A percentile compares a stretch with the other conserved stretches of the same genome.
These are phyloP conservation scores for Cyberlindnera misumaiensis DNA, from an alignment of 805 yeast species.

Conservation along the genomic window DNA sequence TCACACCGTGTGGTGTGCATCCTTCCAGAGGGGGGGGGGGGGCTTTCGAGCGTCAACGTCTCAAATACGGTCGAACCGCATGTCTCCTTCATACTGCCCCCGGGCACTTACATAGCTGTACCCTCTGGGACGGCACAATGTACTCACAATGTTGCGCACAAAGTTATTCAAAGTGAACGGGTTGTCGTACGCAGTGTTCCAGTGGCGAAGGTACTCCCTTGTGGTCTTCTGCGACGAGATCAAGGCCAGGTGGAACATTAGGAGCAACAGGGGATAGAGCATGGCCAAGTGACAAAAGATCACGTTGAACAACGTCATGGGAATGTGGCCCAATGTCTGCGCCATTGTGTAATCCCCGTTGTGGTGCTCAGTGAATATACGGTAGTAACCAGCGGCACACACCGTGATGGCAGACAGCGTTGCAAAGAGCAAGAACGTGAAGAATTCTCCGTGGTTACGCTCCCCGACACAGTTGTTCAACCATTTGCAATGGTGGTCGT, in stretches of 20 bases:
- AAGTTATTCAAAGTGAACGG: slow-evolving; percentile 31
- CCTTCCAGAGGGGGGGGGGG: no score
- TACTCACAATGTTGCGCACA: slow-evolving; percentile 25
- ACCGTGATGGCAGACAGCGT: slow-evolving; percentile 26
- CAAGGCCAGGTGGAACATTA: slow-evolving; percentile 48
- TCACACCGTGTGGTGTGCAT: no score
- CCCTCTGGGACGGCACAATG: slow-evolving; percentile 35
- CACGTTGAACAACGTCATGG: slow-evolving; percentile 45
- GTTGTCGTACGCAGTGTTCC: slow-evolving; percentile 25
- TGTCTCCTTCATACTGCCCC: slow-evolving; percentile 30
- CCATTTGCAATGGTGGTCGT: slow-evolving; percentile 43
- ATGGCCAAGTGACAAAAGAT: slow-evolving; percentile 39
- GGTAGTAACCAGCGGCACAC: slow-evolving; percentile 27
- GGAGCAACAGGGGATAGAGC: slow-evolving; percentile 50
- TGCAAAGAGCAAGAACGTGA: slow-evolving; percentile 39
- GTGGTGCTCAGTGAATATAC: slow-evolving; percentile 18
- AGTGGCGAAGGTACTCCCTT: slow-evolving; percentile 56
- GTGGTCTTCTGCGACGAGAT: slow-evolving; percentile 60
- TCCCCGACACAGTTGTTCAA: slow-evolving; percentile 73
- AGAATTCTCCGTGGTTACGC: slow-evolving; percentile 59
- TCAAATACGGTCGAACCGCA: slow-evolving; percentile 27
- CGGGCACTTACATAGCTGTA: slow-evolving; percentile 27
- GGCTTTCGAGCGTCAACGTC: no score
- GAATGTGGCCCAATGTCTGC: slow-evolving; percentile 22
- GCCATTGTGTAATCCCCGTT: slow-evolving; percentile 11